Evolutionary conservation across 331 rosid genomes (phyloP), one percentile per base, ranked within the genome.

Genomic region (Pyracantha coccinea): DNA sequence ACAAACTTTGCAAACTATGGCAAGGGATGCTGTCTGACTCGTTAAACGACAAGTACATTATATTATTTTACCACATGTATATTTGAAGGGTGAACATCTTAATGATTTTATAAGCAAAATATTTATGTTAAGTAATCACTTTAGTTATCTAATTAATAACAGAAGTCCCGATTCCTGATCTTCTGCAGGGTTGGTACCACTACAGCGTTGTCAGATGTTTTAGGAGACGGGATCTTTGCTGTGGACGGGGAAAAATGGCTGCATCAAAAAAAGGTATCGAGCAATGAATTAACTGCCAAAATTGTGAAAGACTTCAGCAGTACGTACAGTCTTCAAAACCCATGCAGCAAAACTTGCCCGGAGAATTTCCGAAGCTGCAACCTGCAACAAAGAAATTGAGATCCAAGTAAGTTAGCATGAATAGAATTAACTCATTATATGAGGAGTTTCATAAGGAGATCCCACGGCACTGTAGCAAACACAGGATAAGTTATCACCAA

Each of bases 1-100:
- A 76, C 80, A 24, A 84, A 82, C 57, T 83, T 88, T 23, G 13
- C 81, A 45, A 88, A 84, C 79, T 84, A 88, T n/a, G 80, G 85
- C 78, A 86, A 86, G 92, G 88, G 83, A 83, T 14, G 66, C 1
- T 54, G 13, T 58, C 31, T 10, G 63, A 11, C 63, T 58, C 38
- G 38, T 33, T 10, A 9, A 21, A 28, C 6, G 12, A 58, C 17
- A 58, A 4, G 16, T 58, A 33, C 38, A 33, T 58, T 6, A 23
- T 58, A 14, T 23, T 11, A 58, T 58, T 58, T 21, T 23, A 10
- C 19, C 16, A 58, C 20, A 19, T 14, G 17, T 24, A 24, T 2
- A 8, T 21, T 10, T 11, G 16, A 10, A 23, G 29, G 20, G 15
- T 4, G 16, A 59, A 23, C 31, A 23, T 14, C 25, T 24, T 23